Evolutionary conservation across 139 green algal species (phyloP).

Genomic region (Eudorina sp.): DNA sequence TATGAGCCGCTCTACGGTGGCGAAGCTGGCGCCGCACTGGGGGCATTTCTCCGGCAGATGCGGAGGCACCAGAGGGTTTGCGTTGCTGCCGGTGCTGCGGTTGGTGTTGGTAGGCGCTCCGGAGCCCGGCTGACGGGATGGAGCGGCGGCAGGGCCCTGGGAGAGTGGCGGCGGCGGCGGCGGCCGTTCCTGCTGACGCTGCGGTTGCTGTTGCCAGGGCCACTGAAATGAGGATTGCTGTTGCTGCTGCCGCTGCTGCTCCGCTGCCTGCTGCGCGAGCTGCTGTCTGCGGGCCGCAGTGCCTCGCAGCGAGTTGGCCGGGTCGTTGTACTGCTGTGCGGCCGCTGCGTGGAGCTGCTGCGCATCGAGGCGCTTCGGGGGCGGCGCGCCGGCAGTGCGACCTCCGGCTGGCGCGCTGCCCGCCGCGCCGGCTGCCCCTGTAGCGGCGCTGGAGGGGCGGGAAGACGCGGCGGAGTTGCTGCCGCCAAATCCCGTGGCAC

Average conservation of each 20-base stretch:
- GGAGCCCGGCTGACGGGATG: too few species aligned
- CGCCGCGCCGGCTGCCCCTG: neutral
- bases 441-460: neutral
- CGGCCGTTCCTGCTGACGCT: too few species aligned
- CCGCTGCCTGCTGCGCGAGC: neutral
- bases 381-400: neutral
- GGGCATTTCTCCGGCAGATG: slow-evolving; percentile 61
- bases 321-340: slow-evolving; percentile 30
- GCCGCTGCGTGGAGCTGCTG: slow-evolving; percentile 34
- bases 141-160: too few species aligned
- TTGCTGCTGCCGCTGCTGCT: neutral
- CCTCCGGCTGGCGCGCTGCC: neutral
- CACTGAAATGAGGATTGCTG: neutral
- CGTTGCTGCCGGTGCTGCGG: slow-evolving; percentile 37
- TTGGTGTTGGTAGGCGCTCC: too few species aligned
- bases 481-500: neutral
- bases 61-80: slow-evolving; percentile 16
- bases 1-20: slow-evolving; percentile 64
- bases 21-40: slow-evolving; percentile 61
- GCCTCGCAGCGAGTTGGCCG: slow-evolving; percentile 50
- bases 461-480: neutral
- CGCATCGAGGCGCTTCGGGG: neutral
- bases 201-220: slow-evolving; percentile 20
- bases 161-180: neutral
- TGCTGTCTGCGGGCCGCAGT: slow-evolving; percentile 39